A percentile compares a stretch with the other conserved stretches of the same genome.
These are phyloP conservation scores for Hypoxylon subgilvum DNA, from an alignment of 495 filamentous ascomycete genomes.

Conservation along the genomic window DNA sequence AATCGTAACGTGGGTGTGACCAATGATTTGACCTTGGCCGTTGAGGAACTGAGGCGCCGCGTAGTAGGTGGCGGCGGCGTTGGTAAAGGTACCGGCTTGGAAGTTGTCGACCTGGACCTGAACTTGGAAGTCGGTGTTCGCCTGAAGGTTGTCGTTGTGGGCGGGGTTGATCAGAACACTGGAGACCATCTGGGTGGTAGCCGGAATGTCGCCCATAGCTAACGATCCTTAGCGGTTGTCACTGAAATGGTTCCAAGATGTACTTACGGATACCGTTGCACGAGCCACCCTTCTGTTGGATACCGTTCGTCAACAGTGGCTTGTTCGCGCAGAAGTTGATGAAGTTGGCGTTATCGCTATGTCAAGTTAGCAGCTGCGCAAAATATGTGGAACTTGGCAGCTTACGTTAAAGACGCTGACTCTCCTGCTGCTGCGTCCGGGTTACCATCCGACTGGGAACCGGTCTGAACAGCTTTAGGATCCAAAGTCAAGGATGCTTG, in stretches of 20 bases:
- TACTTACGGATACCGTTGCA: slow-evolving; percentile 74
- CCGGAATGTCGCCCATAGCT: slow-evolving; percentile 76
- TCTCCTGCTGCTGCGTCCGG: slow-evolving; percentile 55
- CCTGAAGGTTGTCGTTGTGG: slow-evolving; percentile 53
- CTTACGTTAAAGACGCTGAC: slow-evolving; percentile 61
- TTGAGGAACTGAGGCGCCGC: slow-evolving; percentile 68
- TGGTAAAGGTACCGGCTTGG: slow-evolving; percentile 68
- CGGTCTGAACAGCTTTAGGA: slow-evolving; percentile 57
- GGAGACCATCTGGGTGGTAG: slow-evolving; percentile 68
- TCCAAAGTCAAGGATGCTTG: slow-evolving; percentile 44
- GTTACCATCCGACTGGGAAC: slow-evolving; percentile 48
- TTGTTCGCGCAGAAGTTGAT: slow-evolving; percentile 73
- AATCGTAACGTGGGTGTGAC: slow-evolving; percentile 75
- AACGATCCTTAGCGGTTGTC: slow-evolving; percentile 33
- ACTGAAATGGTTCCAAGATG: slow-evolving; percentile 16
- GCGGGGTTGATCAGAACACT: slow-evolving; percentile 64
- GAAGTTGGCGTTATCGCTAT: slow-evolving; percentile 64
- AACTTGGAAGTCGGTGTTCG: slow-evolving; percentile 63
- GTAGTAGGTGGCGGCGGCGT: slow-evolving; percentile 70
- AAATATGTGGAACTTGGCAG: not conserved
- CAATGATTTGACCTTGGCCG: slow-evolving; percentile 62
- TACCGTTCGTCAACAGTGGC: slow-evolving; percentile 72
- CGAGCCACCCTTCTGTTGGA: slow-evolving; percentile 67
- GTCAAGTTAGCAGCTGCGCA: slow-evolving; percentile 11
- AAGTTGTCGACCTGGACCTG: slow-evolving; percentile 66